Evolutionary conservation across 306 rosid species (phyloP), one percentile per base, ranked within the genome.

Genomic region (Prunus armeniaca): DNA sequence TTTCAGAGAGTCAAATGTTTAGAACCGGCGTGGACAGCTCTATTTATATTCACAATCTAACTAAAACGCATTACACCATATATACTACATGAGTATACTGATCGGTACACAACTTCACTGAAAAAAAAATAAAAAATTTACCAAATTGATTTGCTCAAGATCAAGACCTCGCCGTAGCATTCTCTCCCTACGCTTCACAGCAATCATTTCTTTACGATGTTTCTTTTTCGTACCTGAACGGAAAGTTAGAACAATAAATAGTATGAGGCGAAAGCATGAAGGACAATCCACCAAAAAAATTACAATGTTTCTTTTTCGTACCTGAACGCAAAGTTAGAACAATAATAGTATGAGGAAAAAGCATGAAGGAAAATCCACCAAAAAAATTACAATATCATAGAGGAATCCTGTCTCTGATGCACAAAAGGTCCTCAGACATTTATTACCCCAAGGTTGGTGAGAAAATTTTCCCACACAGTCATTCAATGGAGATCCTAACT

Each of bases 81-180:
- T 6, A 66, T 65, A 3, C 25, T 32, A 18, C 66, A 22, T 22
- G 66, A 20, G 24, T 20, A 38, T 20, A 20, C 24, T 12, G 19
- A 51, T 25, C 75, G 3, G 32, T 46, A 30, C 68, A 64, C 30
- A 47, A 38, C 18, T 51, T 55, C 34, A 65, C 63, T 54, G 28
- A 38, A 54, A 52, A 70, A 20, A 65, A 74, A 62, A 66, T 60
- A 67, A 9, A 46, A 47, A 74, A 13, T 10, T 73, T 89, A 92
- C 98, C 89, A 4, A 72, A 77, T 90, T 95, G 66, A 95, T 89
- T 84, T 82, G 74, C 86, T 76, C 88, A 11, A 95, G 91, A 82
- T 95, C 91, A 85, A 95, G 91, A 32, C 98, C 98, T 2, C 89
- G 89, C 57, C 12, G 61, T 62, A 84, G 82, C 97, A 92, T 90